These are phyloP conservation scores for Ustilago lituana DNA, from an alignment of 1,284 basidiomycete species.

Conservation along the genomic window DNA sequence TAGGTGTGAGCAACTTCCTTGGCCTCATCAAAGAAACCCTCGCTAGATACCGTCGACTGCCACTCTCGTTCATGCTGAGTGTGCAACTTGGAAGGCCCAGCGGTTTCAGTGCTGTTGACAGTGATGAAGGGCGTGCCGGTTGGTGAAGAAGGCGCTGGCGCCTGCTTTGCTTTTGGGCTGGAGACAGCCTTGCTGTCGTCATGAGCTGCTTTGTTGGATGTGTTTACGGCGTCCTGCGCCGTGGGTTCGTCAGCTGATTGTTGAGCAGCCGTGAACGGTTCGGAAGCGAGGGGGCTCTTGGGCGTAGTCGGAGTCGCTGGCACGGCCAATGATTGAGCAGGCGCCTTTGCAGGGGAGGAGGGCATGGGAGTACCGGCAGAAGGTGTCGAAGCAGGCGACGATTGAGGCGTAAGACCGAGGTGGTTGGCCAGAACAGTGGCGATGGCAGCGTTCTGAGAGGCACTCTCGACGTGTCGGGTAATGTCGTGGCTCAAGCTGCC, in stretches of 20 bases:
- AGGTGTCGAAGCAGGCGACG: constrained; percentile 23
- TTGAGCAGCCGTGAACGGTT: constrained; percentile 17
- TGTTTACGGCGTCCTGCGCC: not conserved
- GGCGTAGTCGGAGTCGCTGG: constrained; percentile 24
- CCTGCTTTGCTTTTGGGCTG: not conserved
- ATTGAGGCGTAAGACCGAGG: constrained; percentile 32
- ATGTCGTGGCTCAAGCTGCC: constrained; percentile 27
- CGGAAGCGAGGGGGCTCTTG: constrained; percentile 27
- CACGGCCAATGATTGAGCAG: constrained; percentile 10
- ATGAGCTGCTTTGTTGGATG: not conserved
- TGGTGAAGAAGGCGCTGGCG: constrained; percentile 9
- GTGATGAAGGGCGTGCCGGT: constrained; percentile 20
- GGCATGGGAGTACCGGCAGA: constrained; percentile 18
- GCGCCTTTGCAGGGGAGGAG: constrained; percentile 21
- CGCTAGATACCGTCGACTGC: constrained; percentile 10
- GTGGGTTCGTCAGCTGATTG: not conserved
- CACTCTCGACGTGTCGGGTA: constrained; percentile 20
- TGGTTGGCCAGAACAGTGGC: constrained; percentile 32
- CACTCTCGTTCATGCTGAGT: constrained; percentile 12
- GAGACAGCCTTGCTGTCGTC: not conserved
- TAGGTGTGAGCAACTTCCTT: constrained; percentile 35
- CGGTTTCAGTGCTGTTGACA: constrained; percentile 10
- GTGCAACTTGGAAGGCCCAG: not conserved
- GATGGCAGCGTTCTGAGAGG: constrained; percentile 39
- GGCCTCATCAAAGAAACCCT: constrained; percentile 28